phyloP scores from a whole-genome alignment of 1,139 yeast species.

The Diutina neorugosa region DNA sequence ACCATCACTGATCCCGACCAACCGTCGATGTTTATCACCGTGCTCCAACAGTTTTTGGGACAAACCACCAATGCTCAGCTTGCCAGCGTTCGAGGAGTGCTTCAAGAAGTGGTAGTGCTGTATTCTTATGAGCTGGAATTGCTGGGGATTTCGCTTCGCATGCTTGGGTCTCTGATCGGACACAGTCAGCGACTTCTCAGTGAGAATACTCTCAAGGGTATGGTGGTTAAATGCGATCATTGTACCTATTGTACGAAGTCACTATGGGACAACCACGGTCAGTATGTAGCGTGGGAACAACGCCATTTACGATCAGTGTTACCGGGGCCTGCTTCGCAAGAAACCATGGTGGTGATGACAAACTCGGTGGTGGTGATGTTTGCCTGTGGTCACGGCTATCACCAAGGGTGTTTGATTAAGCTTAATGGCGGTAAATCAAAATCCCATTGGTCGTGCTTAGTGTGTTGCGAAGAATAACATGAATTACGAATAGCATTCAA shows the following conservation, averaged over 20 bases:
- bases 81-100: conserved; percentile 47
- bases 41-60: conserved; percentile 8
- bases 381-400: conserved; percentile 54
- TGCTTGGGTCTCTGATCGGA: conserved; percentile 44
- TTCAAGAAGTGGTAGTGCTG: conserved; percentile 53
- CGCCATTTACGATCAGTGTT: conserved; percentile 8
- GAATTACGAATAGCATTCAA: background rate
- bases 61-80: conserved; percentile 32
- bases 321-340: background rate
- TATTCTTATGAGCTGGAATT: conserved; percentile 53
- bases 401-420: conserved; percentile 38
- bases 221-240: conserved; percentile 40
- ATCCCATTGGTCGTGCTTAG: background rate
- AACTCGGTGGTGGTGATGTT: conserved; percentile 20
- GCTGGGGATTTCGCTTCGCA: conserved; percentile 36
- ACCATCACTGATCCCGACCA: background rate
- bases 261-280: conserved; percentile 50
- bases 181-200: conserved; percentile 29
- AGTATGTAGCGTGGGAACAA: conserved; percentile 39
- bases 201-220: conserved; percentile 37
- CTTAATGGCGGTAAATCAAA: background rate
- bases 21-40: conserved; percentile 5
- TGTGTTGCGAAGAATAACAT: background rate
- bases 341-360: conserved; percentile 7
- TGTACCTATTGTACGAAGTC: conserved; percentile 65